Conservation (phyloP, 106 monocot species). For the Dendrobium catenatum region DNA sequence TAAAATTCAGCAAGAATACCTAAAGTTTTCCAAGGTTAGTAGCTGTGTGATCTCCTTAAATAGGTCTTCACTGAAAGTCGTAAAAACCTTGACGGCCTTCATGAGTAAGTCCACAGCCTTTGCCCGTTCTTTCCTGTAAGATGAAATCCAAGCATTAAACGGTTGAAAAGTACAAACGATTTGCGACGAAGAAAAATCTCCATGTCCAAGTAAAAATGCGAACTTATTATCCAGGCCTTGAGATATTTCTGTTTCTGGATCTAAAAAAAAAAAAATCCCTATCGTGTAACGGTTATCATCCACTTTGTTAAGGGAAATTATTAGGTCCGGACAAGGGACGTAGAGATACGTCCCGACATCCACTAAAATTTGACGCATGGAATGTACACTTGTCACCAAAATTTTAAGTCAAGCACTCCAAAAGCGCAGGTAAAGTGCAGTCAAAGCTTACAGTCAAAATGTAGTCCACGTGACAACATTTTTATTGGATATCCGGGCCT, state of each 20-base stretch:
- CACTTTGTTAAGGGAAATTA: no score
- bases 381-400: no score
- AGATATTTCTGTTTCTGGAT: conserved; percentile 59
- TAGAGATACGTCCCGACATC: no score
- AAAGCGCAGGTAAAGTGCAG: no score
- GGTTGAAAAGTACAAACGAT: neutral
- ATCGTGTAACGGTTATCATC: no score
- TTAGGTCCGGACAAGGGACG: no score
- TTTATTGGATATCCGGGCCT: no score
- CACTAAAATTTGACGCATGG: no score
- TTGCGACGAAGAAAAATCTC: neutral
- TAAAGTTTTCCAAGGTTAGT: conserved; percentile 39
- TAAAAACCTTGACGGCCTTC: conserved; percentile 51
- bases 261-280: conserved; percentile 18
- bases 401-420: no score
- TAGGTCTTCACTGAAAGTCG: conserved; percentile 42
- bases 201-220: neutral
- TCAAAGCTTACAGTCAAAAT: no score
- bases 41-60: conserved; percentile 62
- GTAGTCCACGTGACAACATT: no score
- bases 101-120: conserved; percentile 51
- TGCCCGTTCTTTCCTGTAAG: conserved; percentile 38
- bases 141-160: neutral
- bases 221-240: conserved; percentile 44
- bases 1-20: conserved; percentile 9